A percentile compares a stretch with the other conserved stretches of the same genome.
Evolutionary conservation across 2,329 filamentous ascomycete genomes (phyloP).

Genomic region (Ceratocystiopsis sp.): DNA sequence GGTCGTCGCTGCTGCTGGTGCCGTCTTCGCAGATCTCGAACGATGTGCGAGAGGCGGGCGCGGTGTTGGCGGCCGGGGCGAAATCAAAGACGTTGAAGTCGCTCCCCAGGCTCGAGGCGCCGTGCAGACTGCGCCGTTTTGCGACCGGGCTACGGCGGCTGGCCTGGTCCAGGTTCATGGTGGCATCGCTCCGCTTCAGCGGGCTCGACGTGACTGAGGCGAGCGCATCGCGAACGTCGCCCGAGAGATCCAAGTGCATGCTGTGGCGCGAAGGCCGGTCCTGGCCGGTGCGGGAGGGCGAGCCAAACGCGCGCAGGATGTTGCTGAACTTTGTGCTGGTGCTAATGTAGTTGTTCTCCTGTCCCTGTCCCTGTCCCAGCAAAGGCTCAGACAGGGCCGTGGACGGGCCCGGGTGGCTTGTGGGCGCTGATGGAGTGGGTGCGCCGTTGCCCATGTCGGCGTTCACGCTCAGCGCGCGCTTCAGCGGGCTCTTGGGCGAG

Average conservation of each 20-base stretch:
- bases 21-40: conserved; percentile 30
- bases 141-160: conserved; percentile 72
- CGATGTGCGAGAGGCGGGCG: conserved; percentile 21
- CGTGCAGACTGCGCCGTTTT: conserved; percentile 78
- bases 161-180: conserved; percentile 70
- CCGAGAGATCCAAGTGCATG: conserved; percentile 39
- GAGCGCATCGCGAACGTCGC: conserved; percentile 28
- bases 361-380: conserved; percentile 18
- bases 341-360: conserved; percentile 25
- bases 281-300: conserved; percentile 24
- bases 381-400: conserved; percentile 7
- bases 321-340: conserved; percentile 14
- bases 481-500: conserved; percentile 66
- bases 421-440: conserved; percentile 26
- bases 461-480: conserved; percentile 56
- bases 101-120: conserved; percentile 43
- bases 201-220: conserved; percentile 55
- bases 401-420: conserved; percentile 16
- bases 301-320: conserved; percentile 19
- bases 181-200: conserved; percentile 78
- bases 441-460: conserved; percentile 54
- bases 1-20: conserved; percentile 29
- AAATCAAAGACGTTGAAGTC: conserved; percentile 62
- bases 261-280: conserved; percentile 37
- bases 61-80: conserved; percentile 13